A percentile compares a stretch with the other conserved stretches of the same genome.
phyloP scores from a whole-genome alignment of 352 stramenopile genomes.

The Phytopythium kandeliae region DNA sequence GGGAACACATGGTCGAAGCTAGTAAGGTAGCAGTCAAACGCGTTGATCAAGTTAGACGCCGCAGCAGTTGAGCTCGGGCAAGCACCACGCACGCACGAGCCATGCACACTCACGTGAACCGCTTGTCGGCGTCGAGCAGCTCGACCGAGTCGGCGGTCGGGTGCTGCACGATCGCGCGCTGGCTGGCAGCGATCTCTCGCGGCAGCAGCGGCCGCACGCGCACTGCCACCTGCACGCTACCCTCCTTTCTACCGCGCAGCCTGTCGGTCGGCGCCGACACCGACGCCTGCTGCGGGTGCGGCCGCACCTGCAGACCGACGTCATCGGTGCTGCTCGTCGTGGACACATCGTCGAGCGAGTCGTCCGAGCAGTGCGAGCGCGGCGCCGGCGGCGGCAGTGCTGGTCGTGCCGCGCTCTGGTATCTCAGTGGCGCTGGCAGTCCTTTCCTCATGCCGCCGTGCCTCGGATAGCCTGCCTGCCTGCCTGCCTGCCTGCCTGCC shows the following conservation, averaged over 20 bases:
- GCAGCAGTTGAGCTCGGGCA: background rate
- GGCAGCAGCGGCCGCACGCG: slow-evolving; percentile 74
- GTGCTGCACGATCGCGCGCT: slow-evolving; percentile 37
- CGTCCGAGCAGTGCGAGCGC: slow-evolving; percentile 14
- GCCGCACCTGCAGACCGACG: slow-evolving; percentile 7
- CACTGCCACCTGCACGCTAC: slow-evolving; percentile 71
- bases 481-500: no score
- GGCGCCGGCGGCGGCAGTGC: slow-evolving; percentile 1
- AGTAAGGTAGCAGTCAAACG: background rate
- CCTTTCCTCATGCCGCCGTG: slow-evolving; percentile 4
- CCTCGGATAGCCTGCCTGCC: no score
- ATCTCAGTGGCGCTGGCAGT: background rate
- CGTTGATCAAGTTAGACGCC: background rate
- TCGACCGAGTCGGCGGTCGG: slow-evolving; percentile 27
- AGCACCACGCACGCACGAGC: background rate
- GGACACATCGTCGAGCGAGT: slow-evolving; percentile 14
- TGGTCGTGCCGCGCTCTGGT: background rate
- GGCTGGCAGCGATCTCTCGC: slow-evolving; percentile 58
- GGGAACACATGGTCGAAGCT: slow-evolving; percentile 85
- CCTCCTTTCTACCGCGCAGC: slow-evolving; percentile 32
- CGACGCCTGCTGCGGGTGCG: slow-evolving; percentile 5
- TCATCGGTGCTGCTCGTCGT: slow-evolving; percentile 11
- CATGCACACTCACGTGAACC: slow-evolving; percentile 50
- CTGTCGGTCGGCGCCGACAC: background rate
- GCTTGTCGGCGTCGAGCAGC: slow-evolving; percentile 35